Conservation (phyloP, 371 early-diverging fungal species). For the Mortierella sp. region DNA sequence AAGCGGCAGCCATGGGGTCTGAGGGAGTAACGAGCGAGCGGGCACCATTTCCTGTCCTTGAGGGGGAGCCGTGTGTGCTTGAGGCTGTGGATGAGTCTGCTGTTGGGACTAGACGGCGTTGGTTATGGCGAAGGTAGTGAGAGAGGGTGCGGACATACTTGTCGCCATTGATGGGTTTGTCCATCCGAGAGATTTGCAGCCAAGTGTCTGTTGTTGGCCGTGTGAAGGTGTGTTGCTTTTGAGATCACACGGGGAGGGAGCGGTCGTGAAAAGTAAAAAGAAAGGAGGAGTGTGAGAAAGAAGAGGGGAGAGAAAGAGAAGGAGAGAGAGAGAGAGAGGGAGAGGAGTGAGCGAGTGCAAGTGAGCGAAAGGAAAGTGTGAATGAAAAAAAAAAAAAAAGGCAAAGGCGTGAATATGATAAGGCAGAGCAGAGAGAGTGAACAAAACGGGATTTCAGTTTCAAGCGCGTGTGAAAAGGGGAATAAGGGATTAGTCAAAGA, state of each 20-base stretch:
- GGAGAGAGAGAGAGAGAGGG: not conserved
- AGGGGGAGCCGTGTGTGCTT: constrained; percentile 28
- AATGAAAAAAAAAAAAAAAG: constrained; percentile 7
- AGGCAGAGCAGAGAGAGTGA: not conserved
- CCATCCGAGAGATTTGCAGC: constrained; percentile 28
- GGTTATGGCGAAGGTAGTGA: constrained; percentile 71
- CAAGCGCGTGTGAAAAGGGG: not conserved
- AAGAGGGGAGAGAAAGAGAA: not conserved
- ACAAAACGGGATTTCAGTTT: not conserved
- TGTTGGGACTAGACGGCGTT: constrained; percentile 51
- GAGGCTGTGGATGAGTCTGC: constrained; percentile 11
- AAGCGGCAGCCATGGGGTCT: constrained; percentile 51
- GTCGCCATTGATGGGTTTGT: constrained; percentile 62
- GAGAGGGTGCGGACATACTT: constrained; percentile 71
- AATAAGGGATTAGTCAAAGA: too few species aligned
- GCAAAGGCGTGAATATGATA: not conserved
- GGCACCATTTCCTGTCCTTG: constrained; percentile 24
- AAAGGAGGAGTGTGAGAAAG: not conserved
- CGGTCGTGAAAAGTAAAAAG: not conserved
- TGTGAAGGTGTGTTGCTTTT: too few species aligned
- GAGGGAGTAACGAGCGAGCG: constrained; percentile 44
- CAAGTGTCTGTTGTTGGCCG: not conserved
- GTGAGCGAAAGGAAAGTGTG: not conserved
- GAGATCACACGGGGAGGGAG: not conserved
- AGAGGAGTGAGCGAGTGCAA: not conserved